Base-by-base conservation (phyloP, 2,329 filamentous ascomycete genomes). In the Paraconiothyrium brasiliense region DNA sequence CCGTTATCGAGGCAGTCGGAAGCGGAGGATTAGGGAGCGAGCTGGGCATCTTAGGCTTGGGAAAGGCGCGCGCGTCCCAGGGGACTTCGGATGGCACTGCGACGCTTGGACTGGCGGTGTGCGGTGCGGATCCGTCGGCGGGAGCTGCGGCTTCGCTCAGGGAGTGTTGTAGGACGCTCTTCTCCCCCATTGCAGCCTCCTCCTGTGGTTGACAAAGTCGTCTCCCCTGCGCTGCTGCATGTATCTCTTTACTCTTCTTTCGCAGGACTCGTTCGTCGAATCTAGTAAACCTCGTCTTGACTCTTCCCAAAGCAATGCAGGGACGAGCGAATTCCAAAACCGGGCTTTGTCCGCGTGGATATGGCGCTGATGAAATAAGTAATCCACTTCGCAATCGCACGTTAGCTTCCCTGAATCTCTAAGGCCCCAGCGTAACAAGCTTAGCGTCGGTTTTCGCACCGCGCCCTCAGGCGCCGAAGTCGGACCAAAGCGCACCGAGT, bases 131-230 rank as follows among this genome's bases (percentile, higher is more conserved):
- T 57, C 66, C 35, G 34, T 16, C 16, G 7, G 49, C 24, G 35
- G 24, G 51, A 30, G 37, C 11, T 54, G 64, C 43, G 4, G 7
- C 22, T 37, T 34, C 24, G 54, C 60, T 58, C 65, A 65, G 57
- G 57, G 57, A 39, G 13, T 57, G 44, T 13, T 49, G n/a, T 10
- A 35, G 20, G 16, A 41, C 35, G n/a, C 44, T 49, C 56, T 30
- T 49, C 57, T 70, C 67, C 67, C 71, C 72, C 74, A 77, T 72
- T 71, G 69, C 71, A 69, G 64, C 70, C 62, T 71, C 70, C 74
- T 70, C 67, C 67, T 51, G 37, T 72, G 68, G 62, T 67, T 70
- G 41, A 70, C 50, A 64, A 69, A 72, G 61, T 70, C 67, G 59
- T 64, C 63, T 66, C 67, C 71, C 62, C 51, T 68, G 64, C 68